Base-by-base conservation (phyloP, 805 yeast species). In the Starmerella sirachaensis region DNA sequence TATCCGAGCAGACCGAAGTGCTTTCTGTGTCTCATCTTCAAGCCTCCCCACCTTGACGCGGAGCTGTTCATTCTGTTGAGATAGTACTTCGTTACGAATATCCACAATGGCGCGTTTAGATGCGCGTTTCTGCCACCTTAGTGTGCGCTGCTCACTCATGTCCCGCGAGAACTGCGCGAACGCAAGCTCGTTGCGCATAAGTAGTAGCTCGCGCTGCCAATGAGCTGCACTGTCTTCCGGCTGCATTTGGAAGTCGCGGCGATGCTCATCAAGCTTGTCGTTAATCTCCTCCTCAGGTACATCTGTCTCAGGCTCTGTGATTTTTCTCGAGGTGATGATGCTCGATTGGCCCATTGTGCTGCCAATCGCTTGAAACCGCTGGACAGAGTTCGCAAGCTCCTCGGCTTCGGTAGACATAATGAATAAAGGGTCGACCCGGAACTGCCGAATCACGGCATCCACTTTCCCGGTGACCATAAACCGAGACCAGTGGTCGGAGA, bases 161-260 rank as follows among this genome's bases (percentile, higher is more conserved):
- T 68, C 62, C 33, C 69, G 70, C 47, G 73, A 51, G 53, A 70
- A 75, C 33, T 66, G 63, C 3, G 72, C 61, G 48, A 78, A 77
- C 33, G 74, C 78, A 26, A 74, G 58, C 51, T 77, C 84, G 52
- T 77, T 78, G 35, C 66, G 66, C 41, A 65, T 48, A 25, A 76
- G 59, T 38, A 76, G 53, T 12, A 76, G 57, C 49, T 78, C 82
- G 39, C 82, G 60, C 38, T 70, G 44, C 43, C 41, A 47, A 34
- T 47, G 35, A 5, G 47, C 45, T 3, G 40, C 49, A 11, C 37
- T 31, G 11, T 24, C n/a, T 4, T n/a, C 31, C n/a, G 30, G 17
- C 27, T 30, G 25, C 4, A 20, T 24, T 16, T 29, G 30, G 18
- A 29, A 23, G 13, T 14, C 14, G 14, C 27, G 22, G 17, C 18